These are phyloP conservation scores for Emmonsiellopsis sp. DNA, from an alignment of 2,329 filamentous ascomycete species.

Conservation along the genomic window DNA sequence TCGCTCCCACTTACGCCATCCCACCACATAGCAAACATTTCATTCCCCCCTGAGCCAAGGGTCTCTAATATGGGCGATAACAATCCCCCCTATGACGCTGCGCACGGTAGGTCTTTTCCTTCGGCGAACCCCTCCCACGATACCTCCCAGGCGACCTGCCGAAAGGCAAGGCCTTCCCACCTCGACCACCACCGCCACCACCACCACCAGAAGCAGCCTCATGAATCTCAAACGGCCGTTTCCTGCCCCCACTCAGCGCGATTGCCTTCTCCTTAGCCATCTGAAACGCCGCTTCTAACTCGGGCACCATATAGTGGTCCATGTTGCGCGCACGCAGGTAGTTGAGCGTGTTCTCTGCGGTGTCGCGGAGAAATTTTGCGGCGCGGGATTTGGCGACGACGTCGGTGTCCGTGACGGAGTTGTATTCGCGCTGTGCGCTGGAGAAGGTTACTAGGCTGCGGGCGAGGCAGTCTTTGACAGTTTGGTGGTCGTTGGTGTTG, in stretches of 20 bases:
- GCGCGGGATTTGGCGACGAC: constrained; percentile 16
- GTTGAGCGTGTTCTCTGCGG: constrained; percentile 31
- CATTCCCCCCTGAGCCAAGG: not conserved
- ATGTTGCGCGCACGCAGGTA: constrained; percentile 21
- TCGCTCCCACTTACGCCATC: too few species aligned
- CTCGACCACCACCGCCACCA: not conserved
- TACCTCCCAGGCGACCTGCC: too few species aligned
- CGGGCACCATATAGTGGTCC: constrained; percentile 21
- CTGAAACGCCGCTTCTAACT: constrained; percentile 24
- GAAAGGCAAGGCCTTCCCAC: not conserved
- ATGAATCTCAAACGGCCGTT: constrained; percentile 21
- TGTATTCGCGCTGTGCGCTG: constrained; percentile 28
- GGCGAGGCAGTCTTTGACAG: constrained; percentile 13
- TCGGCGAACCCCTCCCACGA: not conserved
- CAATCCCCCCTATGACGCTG: not conserved
- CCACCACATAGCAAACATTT: not conserved
- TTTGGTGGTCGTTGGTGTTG: constrained; percentile 7
- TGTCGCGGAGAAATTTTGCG: constrained; percentile 35
- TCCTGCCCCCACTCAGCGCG: constrained; percentile 27
- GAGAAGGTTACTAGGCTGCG: constrained; percentile 23
- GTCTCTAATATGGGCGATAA: not conserved
- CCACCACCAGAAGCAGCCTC: not conserved
- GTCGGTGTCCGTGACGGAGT: constrained; percentile 14
- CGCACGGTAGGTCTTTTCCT: not conserved
- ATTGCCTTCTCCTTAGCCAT: constrained; percentile 26